Conservation (phyloP, 2,329 filamentous ascomycete genomes). For the Capronia americana region DNA sequence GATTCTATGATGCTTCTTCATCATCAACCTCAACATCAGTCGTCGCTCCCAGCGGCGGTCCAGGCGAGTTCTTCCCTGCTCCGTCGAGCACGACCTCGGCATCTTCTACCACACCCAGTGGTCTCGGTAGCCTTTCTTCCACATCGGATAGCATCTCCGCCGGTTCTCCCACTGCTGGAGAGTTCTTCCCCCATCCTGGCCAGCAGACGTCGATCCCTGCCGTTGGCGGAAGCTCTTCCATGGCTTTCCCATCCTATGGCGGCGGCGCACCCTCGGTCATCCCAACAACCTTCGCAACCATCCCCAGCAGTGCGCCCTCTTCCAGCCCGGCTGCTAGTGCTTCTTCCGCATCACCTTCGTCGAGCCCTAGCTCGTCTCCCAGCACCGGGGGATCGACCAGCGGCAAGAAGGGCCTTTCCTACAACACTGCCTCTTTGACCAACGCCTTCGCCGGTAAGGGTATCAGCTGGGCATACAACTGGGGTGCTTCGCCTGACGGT, state of each 20-base stretch:
- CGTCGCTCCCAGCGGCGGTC: neutral
- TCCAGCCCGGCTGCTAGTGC: conserved; percentile 16
- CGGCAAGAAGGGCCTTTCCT: conserved; percentile 48
- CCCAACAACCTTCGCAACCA: conserved; percentile 36
- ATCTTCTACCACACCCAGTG: neutral
- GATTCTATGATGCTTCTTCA: conserved; percentile 6
- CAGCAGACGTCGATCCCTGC: neutral
- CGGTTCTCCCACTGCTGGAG: conserved; percentile 27
- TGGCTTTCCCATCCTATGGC: conserved; percentile 11
- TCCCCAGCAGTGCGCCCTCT: conserved; percentile 20
- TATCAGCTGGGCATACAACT: conserved; percentile 56
- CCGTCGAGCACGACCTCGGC: neutral
- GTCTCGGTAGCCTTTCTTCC: neutral
- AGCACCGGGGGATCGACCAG: conserved; percentile 30
- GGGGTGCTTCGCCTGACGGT: conserved; percentile 46
- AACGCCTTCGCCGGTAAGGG: conserved; percentile 43
- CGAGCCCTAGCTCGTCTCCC: conserved; percentile 29
- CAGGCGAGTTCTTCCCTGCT: conserved; percentile 8
- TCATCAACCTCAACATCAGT: neutral
- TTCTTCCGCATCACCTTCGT: conserved; percentile 26
- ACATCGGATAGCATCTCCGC: conserved; percentile 21
- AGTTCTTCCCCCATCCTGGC: conserved; percentile 31
- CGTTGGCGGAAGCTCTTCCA: conserved; percentile 4
- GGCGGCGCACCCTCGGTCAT: conserved; percentile 16
- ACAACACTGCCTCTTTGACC: conserved; percentile 49